Conservation (phyloP, 2,329 filamentous ascomycete species). For the Aaosphaeria pasadenensis region DNA sequence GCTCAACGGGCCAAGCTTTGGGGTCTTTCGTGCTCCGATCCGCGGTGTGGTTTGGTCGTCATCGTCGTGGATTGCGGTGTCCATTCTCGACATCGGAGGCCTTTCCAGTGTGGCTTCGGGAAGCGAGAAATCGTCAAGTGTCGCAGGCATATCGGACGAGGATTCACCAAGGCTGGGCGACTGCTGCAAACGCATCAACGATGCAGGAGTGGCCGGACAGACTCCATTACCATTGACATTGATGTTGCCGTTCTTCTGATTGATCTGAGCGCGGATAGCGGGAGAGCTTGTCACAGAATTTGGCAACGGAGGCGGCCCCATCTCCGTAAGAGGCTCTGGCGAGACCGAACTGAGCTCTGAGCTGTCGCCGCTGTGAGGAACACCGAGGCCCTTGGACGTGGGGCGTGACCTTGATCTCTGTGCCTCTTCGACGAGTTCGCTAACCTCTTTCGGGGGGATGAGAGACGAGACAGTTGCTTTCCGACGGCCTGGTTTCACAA, state of each 20-base stretch:
- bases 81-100: constrained; percentile 49
- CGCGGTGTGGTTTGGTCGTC: constrained; percentile 55
- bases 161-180: constrained; percentile 29
- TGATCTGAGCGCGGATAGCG: constrained; percentile 53
- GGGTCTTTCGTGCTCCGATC: constrained; percentile 65
- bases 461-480: constrained; percentile 44
- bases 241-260: constrained; percentile 28
- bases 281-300: constrained; percentile 66
- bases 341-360: constrained; percentile 50
- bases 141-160: constrained; percentile 18
- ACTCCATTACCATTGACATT: constrained; percentile 1
- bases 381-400: constrained; percentile 18
- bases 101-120: constrained; percentile 62
- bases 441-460: constrained; percentile 46
- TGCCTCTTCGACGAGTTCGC: constrained; percentile 38
- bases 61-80: constrained; percentile 49
- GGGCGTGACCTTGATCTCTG: constrained; percentile 21
- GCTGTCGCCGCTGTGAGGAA: constrained; percentile 32
- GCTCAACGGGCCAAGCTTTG: constrained; percentile 59
- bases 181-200: constrained; percentile 64
- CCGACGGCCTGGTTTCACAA: constrained; percentile 61
- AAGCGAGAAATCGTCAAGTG: constrained; percentile 63
- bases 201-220: constrained; percentile 71
- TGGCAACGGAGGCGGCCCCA: constrained; percentile 62
- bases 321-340: constrained; percentile 49